Base-by-base conservation (phyloP, 768 basidiomycete genomes). In the Leccinum truebloodii region DNA sequence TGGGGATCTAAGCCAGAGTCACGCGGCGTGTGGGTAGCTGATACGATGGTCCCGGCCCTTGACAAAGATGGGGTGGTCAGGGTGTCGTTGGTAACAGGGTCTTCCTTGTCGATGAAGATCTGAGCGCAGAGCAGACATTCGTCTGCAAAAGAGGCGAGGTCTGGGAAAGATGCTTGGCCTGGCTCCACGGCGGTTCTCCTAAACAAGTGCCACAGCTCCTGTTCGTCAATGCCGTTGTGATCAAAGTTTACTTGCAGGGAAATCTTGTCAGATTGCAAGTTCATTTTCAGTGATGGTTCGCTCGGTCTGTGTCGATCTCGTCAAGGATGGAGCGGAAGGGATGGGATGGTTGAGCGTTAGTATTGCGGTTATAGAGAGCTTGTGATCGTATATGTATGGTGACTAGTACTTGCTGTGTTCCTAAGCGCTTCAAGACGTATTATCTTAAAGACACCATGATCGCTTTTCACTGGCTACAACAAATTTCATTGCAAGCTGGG, bases 121-220 rank as follows among this genome's bases (percentile, higher is more conserved):
- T 61, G 52, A 22, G 73, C 68, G 14, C 59, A 74, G 32, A 75
- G 55, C 24, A 74, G 66, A 55, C 73, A 74, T 6, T 74, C 74
- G 39, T 70, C 66, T 49, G 63, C 63, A 32, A 74, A 74, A 32
- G 68, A 67, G 46, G 24, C 1, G 10, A 74, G 44, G 13, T 58
- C 54, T n/a, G 68, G 68, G 12, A 57, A 37, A 3, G 71, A 60
- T 6, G 64, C 67, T 55, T 76, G 74, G 16, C 59, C 51, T 6
- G 73, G 65, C 32, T 74, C 74, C 35, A 74, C 63, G 12, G 74
- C 65, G 4, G 61, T 67, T 24, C 51, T 61, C 54, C 48, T 65
- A 10, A 76, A 61, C 37, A 52, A 52, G 4, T 57, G 41, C 74
- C 74, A 74, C 5, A 76, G 57, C 12, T 55, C 52, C 4, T 57